These are phyloP conservation scores for Colletotrichum sojae DNA, from an alignment of 2,329 filamentous ascomycete genomes.

Conservation along the genomic window DNA sequence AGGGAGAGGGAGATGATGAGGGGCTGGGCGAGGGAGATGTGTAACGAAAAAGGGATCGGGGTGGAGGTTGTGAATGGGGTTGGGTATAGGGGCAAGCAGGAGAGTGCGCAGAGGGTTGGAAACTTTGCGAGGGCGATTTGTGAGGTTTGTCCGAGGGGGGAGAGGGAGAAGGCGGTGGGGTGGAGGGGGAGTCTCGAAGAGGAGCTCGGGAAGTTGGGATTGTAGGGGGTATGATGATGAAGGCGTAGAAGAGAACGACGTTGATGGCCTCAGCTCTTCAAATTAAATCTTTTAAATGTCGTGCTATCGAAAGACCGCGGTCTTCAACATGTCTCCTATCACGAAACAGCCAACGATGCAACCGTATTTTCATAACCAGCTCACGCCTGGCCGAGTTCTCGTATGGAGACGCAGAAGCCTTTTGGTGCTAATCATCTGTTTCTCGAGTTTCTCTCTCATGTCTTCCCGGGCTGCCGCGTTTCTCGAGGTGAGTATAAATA, in stretches of 20 bases:
- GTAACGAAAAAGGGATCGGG: neutral
- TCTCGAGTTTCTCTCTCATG: too few species aligned
- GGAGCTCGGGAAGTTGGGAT: neutral
- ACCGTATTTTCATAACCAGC: too few species aligned
- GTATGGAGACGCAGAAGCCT: too few species aligned
- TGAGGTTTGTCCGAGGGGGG: conserved; percentile 10
- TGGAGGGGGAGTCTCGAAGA: conserved; percentile 10
- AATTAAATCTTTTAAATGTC: too few species aligned
- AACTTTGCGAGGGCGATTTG: conserved; percentile 18
- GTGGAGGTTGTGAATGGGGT: conserved; percentile 13
- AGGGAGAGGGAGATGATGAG: conserved; percentile 10
- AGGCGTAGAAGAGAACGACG: neutral
- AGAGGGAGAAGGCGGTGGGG: neutral
- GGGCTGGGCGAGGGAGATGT: conserved; percentile 1
- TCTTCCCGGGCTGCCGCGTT: too few species aligned
- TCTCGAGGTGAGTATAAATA: too few species aligned
- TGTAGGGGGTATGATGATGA: neutral
- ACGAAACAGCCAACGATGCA: too few species aligned
- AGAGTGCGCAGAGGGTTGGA: neutral
- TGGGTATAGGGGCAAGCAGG: neutral
- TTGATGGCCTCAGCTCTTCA: too few species aligned
- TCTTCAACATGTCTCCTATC: too few species aligned
- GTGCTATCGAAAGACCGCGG: too few species aligned
- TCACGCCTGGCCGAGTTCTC: too few species aligned
- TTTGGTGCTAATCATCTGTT: too few species aligned